phyloP scores from a whole-genome alignment of 1,139 yeast genomes.

The Blastobotrys indianensis region DNA sequence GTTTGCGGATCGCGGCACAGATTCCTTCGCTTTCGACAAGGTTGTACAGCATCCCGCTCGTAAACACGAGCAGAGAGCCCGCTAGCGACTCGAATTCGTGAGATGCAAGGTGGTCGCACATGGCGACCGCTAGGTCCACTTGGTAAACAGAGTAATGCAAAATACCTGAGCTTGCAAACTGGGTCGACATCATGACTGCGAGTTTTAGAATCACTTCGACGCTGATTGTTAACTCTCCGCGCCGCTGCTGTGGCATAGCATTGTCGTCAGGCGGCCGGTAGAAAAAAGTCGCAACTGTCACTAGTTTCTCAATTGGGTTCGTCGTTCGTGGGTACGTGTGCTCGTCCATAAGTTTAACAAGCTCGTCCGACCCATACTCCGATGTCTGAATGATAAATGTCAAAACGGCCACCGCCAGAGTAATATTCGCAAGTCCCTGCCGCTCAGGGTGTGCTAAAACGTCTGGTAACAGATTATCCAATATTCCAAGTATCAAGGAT shows the following conservation, averaged over 20 bases:
- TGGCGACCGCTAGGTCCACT: slow-evolving; percentile 1
- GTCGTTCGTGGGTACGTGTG: neutral
- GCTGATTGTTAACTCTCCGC: neutral
- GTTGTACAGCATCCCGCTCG: slow-evolving; percentile 10
- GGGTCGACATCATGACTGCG: slow-evolving; percentile 9
- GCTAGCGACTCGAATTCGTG: neutral
- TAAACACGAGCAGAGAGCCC: slow-evolving; percentile 7
- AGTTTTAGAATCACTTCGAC: slow-evolving; percentile 4
- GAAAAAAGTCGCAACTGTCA: neutral
- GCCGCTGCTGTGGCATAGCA: neutral
- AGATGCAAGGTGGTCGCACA: neutral
- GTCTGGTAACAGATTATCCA: neutral
- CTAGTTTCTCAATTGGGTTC: slow-evolving; percentile 1
- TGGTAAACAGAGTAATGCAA: slow-evolving; percentile 9
- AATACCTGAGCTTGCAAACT: slow-evolving; percentile 5
- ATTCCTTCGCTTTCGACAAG: slow-evolving; percentile 8
- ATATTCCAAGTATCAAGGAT: neutral
- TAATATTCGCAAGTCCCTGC: slow-evolving; percentile 1
- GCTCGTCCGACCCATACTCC: neutral
- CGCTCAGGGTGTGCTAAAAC: neutral
- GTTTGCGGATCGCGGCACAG: neutral
- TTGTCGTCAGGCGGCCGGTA: neutral
- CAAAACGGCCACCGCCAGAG: slow-evolving; percentile 2
- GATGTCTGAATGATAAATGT: slow-evolving; percentile 5
- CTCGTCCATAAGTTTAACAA: slow-evolving; percentile 2